A percentile compares a stretch with the other conserved stretches of the same genome.
Conservation (phyloP, 169 alveolate genomes). For the Babesia sp. region DNA sequence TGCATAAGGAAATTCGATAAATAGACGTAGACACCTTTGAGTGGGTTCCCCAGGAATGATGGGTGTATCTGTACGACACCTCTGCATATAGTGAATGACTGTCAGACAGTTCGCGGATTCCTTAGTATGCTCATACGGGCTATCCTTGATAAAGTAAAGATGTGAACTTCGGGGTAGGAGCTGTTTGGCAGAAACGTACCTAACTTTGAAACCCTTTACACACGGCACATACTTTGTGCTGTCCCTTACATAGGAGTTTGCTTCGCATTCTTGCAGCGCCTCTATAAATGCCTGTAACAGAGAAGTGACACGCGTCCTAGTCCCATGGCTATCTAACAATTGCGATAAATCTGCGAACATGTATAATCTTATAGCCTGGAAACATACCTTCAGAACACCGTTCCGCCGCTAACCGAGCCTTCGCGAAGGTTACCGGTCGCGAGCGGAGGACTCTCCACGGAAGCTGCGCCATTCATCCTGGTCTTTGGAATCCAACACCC, state of each 20-base stretch:
- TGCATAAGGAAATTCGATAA: constrained; percentile 66
- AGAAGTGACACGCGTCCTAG: constrained; percentile 40
- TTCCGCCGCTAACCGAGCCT: constrained; percentile 41
- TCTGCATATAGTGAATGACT: background rate
- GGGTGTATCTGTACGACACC: constrained; percentile 69
- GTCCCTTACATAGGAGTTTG: constrained; percentile 3
- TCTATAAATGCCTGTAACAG: constrained; percentile 36
- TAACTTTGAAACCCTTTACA: constrained; percentile 27
- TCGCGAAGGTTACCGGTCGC: constrained; percentile 53
- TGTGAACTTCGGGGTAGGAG: background rate
- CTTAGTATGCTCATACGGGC: too few relatives aligned
- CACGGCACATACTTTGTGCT: constrained; percentile 29
- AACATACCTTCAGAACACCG: constrained; percentile 52
- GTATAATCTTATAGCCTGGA: background rate
- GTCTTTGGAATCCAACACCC: background rate
- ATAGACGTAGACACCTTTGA: constrained; percentile 47
- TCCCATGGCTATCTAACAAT: constrained; percentile 9
- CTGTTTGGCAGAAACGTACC: constrained; percentile 1
- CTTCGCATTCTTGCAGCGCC: constrained; percentile 44
- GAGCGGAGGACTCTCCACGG: constrained; percentile 57
- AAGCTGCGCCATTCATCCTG: constrained; percentile 66
- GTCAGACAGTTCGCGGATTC: background rate
- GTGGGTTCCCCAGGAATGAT: constrained; percentile 55
- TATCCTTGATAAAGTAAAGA: background rate
- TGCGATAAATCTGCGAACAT: constrained; percentile 34